Percentiles rank a stretch among this genome's conserved stretches.
phyloP scores from a whole-genome alignment of 306 rosid species.

The Vigna nakashimae region DNA sequence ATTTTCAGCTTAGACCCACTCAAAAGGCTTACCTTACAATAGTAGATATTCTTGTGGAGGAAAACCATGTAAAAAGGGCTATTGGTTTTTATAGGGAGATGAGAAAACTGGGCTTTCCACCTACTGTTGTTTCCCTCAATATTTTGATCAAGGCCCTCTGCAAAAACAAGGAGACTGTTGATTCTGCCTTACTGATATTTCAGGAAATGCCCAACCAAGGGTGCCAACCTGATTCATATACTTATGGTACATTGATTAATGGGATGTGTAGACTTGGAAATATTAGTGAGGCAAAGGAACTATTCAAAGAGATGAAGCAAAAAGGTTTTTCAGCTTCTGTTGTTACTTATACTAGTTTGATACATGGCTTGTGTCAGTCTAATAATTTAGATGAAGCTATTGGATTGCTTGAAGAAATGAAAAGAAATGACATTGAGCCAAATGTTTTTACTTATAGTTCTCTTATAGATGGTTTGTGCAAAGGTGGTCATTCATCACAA shows the following conservation, averaged over 20 bases:
- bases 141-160: constrained; percentile 89
- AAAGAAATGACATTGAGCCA: constrained; percentile 61
- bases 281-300: constrained; percentile 68
- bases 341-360: constrained; percentile 77
- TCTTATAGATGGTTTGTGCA: constrained; percentile 85
- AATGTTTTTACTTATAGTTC: constrained; percentile 85
- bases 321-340: constrained; percentile 73
- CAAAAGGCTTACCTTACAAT: constrained; percentile 70
- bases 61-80: constrained; percentile 77
- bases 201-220: constrained; percentile 80
- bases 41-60: constrained; percentile 80
- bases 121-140: constrained; percentile 75
- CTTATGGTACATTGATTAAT: constrained; percentile 88
- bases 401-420: constrained; percentile 74
- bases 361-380: constrained; percentile 79
- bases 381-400: constrained; percentile 72
- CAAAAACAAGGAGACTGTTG: constrained; percentile 70
- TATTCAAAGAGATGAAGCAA: constrained; percentile 75
- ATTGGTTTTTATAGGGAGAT: constrained; percentile 73
- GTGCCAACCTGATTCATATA: constrained; percentile 82
- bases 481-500: constrained; percentile 66
- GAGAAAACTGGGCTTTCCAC: constrained; percentile 69
- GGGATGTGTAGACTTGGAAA: constrained; percentile 76
- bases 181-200: constrained; percentile 73
- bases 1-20: constrained; percentile 63